Evolutionary conservation across 73 alveolate species (phyloP), one percentile per base, ranked within the genome.

Genomic region (Uronychia setigera): DNA sequence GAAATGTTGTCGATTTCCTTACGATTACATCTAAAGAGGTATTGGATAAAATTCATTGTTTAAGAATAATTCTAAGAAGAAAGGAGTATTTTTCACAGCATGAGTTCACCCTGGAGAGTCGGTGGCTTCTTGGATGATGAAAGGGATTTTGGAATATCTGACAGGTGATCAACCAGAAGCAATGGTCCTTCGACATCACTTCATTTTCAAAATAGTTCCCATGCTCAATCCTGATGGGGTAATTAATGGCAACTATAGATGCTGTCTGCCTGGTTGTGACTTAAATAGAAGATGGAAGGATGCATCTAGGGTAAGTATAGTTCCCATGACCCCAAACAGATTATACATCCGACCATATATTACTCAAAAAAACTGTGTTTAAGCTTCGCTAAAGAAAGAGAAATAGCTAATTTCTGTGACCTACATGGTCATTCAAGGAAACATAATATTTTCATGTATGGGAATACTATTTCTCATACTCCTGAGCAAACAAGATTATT

Each of bases 161-260:
- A 91, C 94, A 87, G 96, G 77, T 77, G 91, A 85, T 29, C 14
- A 59, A 28, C 94, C 89, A 29, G 97, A 93, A 75, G 97, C 97
- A 0, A 92, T 88, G 81, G 77, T 84, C 83, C 87, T 93, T 60
- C 84, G 97, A 46, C 92, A 93, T 60, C 77, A 90, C 77, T 93
- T 87, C 87, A 83, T 93, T 29, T 89, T 93, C 84, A 93, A 93
- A 91, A 80, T 93, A 60, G 94, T 96, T 14, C 99, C 99, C 31
- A 96, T 96, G 99, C 89, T 96, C 81, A 96, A 96, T 85, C 97
- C 97, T 1, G 99, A 96, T 83, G 99, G 99, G 0, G 99, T 94
- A 29, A 87, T 94, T 59, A 95, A 93, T 32, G 99, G 99, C 30
- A 94, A 96, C 90, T 96, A 96, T 31, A 79, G 99, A 58, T 93